These are phyloP conservation scores for Penicillium salamii DNA, from an alignment of 495 filamentous ascomycete genomes.

Conservation along the genomic window DNA sequence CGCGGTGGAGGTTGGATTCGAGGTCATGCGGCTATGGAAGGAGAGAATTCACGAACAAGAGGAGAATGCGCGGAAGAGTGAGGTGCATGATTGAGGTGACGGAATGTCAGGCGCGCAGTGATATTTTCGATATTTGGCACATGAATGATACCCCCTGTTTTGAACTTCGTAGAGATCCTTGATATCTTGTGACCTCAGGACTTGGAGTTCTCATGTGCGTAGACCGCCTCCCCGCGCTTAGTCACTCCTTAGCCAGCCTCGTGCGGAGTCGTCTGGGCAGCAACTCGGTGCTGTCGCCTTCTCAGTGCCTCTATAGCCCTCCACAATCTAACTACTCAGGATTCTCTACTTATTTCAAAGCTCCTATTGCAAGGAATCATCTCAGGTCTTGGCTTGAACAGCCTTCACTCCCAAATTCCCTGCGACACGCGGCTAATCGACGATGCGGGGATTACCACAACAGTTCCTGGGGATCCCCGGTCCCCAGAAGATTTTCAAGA, in stretches of 20 bases:
- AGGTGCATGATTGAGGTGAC: slow-evolving; percentile 4
- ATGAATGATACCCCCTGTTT: slow-evolving; percentile 18
- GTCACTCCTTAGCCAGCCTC: background rate
- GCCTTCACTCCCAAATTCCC: background rate
- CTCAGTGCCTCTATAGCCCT: too few species aligned
- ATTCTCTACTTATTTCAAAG: too few species aligned
- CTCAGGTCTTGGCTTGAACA: background rate
- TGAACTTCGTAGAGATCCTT: too few species aligned
- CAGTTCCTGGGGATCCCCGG: slow-evolving; percentile 33
- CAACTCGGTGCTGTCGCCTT: background rate
- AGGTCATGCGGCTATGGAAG: slow-evolving; percentile 59
- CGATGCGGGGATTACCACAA: slow-evolving; percentile 22
- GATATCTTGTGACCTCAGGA: too few species aligned
- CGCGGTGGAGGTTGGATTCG: slow-evolving; percentile 80
- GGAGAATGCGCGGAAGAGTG: slow-evolving; percentile 32
- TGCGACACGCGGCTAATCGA: background rate
- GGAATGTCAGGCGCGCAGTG: background rate
- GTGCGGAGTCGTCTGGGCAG: background rate
- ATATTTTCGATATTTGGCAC: background rate
- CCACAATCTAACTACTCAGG: too few species aligned
- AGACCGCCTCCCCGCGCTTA: slow-evolving; percentile 8
- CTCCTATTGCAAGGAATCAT: background rate
- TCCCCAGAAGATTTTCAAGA: slow-evolving; percentile 42
- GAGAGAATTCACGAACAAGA: slow-evolving; percentile 49
- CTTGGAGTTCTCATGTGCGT: too few species aligned